These are phyloP conservation scores for Chlamydomonas asymmetrica DNA, from an alignment of 139 green algal genomes.

Conservation along the genomic window DNA sequence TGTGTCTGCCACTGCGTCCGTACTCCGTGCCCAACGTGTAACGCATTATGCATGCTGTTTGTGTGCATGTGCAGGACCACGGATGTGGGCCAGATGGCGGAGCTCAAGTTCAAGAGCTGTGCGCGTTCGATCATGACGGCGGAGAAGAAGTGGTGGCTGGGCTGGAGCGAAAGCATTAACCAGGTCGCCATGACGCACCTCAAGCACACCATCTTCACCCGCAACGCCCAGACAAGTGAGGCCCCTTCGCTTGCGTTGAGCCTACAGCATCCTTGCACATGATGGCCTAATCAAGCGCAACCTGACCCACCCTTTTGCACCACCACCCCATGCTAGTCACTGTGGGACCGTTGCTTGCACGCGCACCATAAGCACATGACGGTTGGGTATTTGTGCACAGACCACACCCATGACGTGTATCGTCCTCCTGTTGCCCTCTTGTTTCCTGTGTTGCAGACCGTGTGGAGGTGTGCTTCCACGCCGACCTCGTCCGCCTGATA, in stretches of 20 bases:
- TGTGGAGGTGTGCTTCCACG: slow-evolving; percentile 80
- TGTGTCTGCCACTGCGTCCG: no score
- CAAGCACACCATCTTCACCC: slow-evolving; percentile 75
- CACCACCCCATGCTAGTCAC: no score
- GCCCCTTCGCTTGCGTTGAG: background rate
- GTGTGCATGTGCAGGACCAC: no score
- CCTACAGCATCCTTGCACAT: background rate
- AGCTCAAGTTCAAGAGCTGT: slow-evolving; percentile 62
- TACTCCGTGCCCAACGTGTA: no score
- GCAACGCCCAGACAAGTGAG: slow-evolving; percentile 49
- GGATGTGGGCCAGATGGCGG: slow-evolving; percentile 45
- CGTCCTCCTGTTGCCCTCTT: slow-evolving; percentile 13
- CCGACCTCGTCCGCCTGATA: slow-evolving; percentile 73
- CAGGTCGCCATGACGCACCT: slow-evolving; percentile 65
- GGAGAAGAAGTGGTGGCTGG: slow-evolving; percentile 79
- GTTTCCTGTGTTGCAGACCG: no score
- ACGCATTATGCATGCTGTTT: no score
- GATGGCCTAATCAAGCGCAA: background rate
- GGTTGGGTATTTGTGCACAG: background rate
- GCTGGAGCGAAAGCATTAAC: slow-evolving; percentile 77
- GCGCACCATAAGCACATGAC: background rate
- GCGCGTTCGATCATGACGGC: slow-evolving; percentile 79
- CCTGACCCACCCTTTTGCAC: no score
- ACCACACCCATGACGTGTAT: background rate
- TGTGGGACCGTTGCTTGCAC: no score